Conservation (phyloP, 1,284 basidiomycete species). For the Xerocomus minutiporus region DNA sequence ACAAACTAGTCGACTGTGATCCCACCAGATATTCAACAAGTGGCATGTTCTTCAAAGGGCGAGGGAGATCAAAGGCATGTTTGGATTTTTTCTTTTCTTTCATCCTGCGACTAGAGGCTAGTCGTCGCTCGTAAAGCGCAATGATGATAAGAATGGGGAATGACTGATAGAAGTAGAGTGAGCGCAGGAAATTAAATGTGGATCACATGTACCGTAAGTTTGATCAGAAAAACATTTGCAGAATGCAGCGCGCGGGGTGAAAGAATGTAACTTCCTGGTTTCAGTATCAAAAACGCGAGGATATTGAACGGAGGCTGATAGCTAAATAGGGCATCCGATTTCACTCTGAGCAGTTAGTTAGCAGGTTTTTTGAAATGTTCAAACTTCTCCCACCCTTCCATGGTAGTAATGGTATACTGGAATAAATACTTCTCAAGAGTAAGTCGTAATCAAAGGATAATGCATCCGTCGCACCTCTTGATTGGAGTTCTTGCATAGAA, state of each 20-base stretch:
- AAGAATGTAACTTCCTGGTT: conserved; percentile 69
- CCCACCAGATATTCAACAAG: conserved; percentile 70
- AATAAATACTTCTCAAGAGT: conserved; percentile 65
- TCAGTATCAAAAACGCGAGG: conserved; percentile 71
- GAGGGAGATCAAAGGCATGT: conserved; percentile 59
- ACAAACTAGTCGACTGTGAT: conserved; percentile 56
- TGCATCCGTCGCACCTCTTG: conserved; percentile 55
- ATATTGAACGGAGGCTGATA: conserved; percentile 87
- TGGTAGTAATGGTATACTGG: conserved; percentile 81
- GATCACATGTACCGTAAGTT: conserved; percentile 44
- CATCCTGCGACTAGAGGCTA: conserved; percentile 46
- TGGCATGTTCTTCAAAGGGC: conserved; percentile 66
- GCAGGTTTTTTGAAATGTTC: not conserved
- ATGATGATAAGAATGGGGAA: conserved; percentile 79
- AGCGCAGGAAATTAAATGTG: not conserved
- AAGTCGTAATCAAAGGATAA: conserved; percentile 4
- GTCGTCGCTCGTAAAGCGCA: conserved; percentile 74
- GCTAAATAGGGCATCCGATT: conserved; percentile 85
- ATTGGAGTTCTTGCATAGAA: conserved; percentile 60
- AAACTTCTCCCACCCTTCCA: conserved; percentile 65
- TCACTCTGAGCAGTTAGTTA: conserved; percentile 50
- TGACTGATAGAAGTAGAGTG: conserved; percentile 38
- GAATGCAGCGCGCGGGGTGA: conserved; percentile 73
- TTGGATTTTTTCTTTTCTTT: conserved; percentile 51
- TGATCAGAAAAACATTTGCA: conserved; percentile 80